phyloP scores from a whole-genome alignment of 1,284 basidiomycete genomes.

The Puccinia coronata region DNA sequence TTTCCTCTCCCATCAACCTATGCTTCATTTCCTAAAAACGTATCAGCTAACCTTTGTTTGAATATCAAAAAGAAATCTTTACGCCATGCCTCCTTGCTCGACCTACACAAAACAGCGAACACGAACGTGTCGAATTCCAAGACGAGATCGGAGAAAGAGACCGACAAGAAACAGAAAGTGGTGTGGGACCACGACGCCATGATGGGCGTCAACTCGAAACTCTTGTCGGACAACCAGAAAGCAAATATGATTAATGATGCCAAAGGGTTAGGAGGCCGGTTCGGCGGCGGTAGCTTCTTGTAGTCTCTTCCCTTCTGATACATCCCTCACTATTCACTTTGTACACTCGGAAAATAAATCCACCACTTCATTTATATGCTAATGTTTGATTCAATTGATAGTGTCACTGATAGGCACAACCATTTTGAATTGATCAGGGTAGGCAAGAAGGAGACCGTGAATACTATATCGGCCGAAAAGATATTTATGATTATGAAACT shows the following conservation, averaged over 20 bases:
- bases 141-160: constrained; percentile 58
- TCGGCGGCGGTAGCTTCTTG: constrained; percentile 62
- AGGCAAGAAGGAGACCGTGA: too few species aligned
- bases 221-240: constrained; percentile 80
- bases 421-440: too few species aligned
- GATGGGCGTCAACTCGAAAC: constrained; percentile 77
- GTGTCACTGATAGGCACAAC: too few species aligned
- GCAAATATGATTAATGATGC: constrained; percentile 75
- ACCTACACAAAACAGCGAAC: constrained; percentile 64
- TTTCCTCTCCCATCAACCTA: background rate
- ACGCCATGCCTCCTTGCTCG: constrained; percentile 70
- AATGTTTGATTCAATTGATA: too few species aligned
- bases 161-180: constrained; percentile 65
- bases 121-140: constrained; percentile 59
- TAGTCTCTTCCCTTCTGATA: constrained; percentile 4
- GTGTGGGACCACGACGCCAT: constrained; percentile 87
- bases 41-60: background rate
- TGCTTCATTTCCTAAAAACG: background rate
- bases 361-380: too few species aligned
- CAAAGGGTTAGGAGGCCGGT: constrained; percentile 74
- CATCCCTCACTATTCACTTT: background rate
- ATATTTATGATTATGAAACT: too few species aligned
- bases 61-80: constrained; percentile 64
- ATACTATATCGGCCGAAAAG: too few species aligned
- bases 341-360: too few species aligned